A percentile compares a stretch with the other conserved stretches of the same genome.
Conservation (phyloP, 2,329 filamentous ascomycete species). For the Cadophora sp. region DNA sequence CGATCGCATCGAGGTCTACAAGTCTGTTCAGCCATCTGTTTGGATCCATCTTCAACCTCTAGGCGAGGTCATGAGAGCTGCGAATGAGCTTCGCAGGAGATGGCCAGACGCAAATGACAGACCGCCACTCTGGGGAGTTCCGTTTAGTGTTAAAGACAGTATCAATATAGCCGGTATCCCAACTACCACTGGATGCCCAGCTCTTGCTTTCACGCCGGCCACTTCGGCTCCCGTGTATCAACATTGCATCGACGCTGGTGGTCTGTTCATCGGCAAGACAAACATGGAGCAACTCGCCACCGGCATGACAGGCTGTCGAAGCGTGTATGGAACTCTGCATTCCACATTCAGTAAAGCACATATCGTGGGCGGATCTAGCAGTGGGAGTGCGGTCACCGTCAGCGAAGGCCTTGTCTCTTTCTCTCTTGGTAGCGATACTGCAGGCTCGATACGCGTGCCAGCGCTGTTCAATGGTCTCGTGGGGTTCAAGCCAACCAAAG, state of each 20-base stretch:
- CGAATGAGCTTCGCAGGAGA: conserved; percentile 48
- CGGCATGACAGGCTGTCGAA: conserved; percentile 57
- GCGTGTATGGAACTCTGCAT: conserved; percentile 56
- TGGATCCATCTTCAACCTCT: conserved; percentile 56
- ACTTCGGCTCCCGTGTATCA: conserved; percentile 54
- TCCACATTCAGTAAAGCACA: conserved; percentile 55
- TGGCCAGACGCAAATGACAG: conserved; percentile 50
- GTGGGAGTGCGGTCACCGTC: conserved; percentile 59
- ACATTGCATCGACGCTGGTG: conserved; percentile 56
- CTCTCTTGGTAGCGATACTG: conserved; percentile 59
- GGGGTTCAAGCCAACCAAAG: conserved; percentile 56
- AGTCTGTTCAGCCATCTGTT: conserved; percentile 53
- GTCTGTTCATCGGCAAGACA: conserved; percentile 62
- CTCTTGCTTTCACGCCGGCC: conserved; percentile 53
- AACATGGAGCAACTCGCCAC: conserved; percentile 63
- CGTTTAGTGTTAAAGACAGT: conserved; percentile 58
- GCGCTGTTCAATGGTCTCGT: conserved; percentile 57
- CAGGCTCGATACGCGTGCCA: conserved; percentile 58
- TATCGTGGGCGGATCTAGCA: conserved; percentile 60
- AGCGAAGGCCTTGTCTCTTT: conserved; percentile 58
- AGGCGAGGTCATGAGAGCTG: conserved; percentile 50
- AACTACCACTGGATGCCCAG: conserved; percentile 54
- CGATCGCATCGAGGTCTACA: conserved; percentile 48
- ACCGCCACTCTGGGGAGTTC: conserved; percentile 57
- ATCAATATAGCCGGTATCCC: conserved; percentile 54